Base-by-base conservation (phyloP, 352 stramenopile genomes). In the Globisporangium megalacanthum region DNA sequence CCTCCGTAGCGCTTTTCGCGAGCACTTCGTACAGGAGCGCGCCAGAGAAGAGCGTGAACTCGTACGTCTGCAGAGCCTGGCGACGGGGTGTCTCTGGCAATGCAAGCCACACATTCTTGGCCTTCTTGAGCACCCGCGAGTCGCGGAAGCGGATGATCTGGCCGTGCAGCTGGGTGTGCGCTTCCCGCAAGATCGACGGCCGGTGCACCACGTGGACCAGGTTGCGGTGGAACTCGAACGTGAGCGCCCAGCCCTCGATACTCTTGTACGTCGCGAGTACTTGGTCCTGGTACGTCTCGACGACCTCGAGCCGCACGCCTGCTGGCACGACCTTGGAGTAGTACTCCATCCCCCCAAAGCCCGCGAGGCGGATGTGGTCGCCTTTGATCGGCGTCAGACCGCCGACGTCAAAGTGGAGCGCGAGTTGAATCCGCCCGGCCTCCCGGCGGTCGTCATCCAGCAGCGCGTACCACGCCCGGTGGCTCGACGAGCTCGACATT, bases 181-280 rank as follows among this genome's bases (percentile, higher is more conserved):
- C 73, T 31, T 87, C 67, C 25, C 68, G 54, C 46, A 89, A 48
- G 8, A 86, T 69, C 4, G 79, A 89, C 13, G 79, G 79, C 37
- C 79, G 76, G 17, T 69, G 75, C 48, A 84, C 79, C 4, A 89
- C 70, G 52, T 81, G 73, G 48, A 89, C 62, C 41, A 89, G 57
- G 50, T 89, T 87, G 46, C 77, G 79, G 52, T 87, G 79, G 36
- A 87, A 60, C 64, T 89, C 79, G 41, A 87, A 87, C 29, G 65
- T 72, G 22, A 89, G 54, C 29, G 63, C 61, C 79, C 79, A 89
- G 51, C 74, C 76, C 63, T 89, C 79, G 33, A 70, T 68, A 17
- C 76, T 87, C 41, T 70, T 76, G 37, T 67, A 83, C 62, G 84
- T 69, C 4, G 54, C 76, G 31, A 89, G 58, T 22, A 87, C 71